Evolutionary conservation across 2,329 filamentous ascomycete species (phyloP), one percentile per base, ranked within the genome.

Genomic region (Pestalotiopsis sp.): DNA sequence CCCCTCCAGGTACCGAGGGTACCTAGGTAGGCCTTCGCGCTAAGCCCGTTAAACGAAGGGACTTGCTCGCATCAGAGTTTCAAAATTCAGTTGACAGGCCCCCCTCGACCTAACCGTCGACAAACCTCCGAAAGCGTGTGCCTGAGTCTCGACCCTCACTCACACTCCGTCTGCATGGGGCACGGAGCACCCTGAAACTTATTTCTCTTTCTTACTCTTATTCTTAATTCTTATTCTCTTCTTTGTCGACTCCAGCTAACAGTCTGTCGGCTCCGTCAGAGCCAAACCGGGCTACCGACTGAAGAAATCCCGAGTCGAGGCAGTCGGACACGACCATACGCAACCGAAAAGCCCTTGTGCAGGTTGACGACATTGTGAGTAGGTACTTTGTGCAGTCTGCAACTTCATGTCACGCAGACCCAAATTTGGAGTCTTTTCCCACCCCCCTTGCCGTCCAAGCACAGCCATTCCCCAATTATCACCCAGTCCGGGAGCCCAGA

Each of bases 81-180:
- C 63, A 25, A 66, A 64, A 57, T 66, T 66, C 63, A 57, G 63
- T 66, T 66, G 63, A 66, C 63, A 66, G 63, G 63, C 63, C 59
- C 59, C 59, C 31, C 20, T 9, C 17, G 9, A 52, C 45, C 45
- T 52, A 52, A 52, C 45, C 45, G 45, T 52, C 45, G 17, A 17
- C 17, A 52, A 52, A 52, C 17, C 45, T 52, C 45, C 45, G 45
- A 52, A 20, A 23, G 17, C 17, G 45, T 36, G 31, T 36, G 31
- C 31, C 31, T 36, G 31, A 36, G 31, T 36, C 31, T 36, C 31
- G 31, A 36, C 31, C 31, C 31, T 36, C 31, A 36, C 31, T 9
- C 31, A 9, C 31, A 9, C 31, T 36, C 31, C 9, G 31, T 36
- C 31, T 36, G 31, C 31, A 36, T 36, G 31, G 31, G 31, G 31